Evolutionary conservation across 2,329 filamentous ascomycete genomes (phyloP), one percentile per base, ranked within the genome.

Genomic region (Exserohilum rostratum): DNA sequence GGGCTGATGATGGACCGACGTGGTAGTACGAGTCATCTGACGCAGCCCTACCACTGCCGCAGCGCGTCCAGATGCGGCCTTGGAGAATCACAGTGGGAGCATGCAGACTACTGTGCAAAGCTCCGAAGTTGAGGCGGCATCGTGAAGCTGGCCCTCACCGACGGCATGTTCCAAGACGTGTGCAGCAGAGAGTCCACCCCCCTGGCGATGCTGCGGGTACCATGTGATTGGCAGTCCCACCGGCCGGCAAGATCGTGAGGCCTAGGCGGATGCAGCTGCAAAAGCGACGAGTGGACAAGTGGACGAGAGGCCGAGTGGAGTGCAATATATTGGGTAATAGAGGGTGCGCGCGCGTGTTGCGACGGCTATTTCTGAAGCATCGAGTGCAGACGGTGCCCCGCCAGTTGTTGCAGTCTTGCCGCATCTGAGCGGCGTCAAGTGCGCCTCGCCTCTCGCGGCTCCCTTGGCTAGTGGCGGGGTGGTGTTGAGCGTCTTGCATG

Each of bases 361-460:
- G 50, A 37, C 42, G 17, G 37, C 20, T 39, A 30, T 33, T 55
- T 40, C 10, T 33, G 35, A 25, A 31, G 37, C 42, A 34, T 55
- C 46, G 12, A 49, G 38, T 46, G 53, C 51, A 48, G 48, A 48
- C n/a, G 46, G 12, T 52, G 53, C 53, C 53, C 53, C 53, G 53
- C 53, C 53, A 55, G 47, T 42, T 55, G 52, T 46, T 35, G 51
- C 51, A 50, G 31, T 27, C 39, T 54, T 20, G 53, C 53, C 53
- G 53, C 49, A 55, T 42, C 44, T 55, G 42, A 46, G 53, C 53
- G 53, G 47, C 22, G 22, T 25, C 22, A 25, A 25, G 15, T 33
- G 17, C 18, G 27, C 12, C 2, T 48, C 53, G 53, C 53, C 25
- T 52, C 30, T 51, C 18, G 48, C 53, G 53, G 53, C 43, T 33